These are phyloP conservation scores for Zymoseptoria ardabiliae DNA, from an alignment of 2,329 filamentous ascomycete species.

Conservation along the genomic window DNA sequence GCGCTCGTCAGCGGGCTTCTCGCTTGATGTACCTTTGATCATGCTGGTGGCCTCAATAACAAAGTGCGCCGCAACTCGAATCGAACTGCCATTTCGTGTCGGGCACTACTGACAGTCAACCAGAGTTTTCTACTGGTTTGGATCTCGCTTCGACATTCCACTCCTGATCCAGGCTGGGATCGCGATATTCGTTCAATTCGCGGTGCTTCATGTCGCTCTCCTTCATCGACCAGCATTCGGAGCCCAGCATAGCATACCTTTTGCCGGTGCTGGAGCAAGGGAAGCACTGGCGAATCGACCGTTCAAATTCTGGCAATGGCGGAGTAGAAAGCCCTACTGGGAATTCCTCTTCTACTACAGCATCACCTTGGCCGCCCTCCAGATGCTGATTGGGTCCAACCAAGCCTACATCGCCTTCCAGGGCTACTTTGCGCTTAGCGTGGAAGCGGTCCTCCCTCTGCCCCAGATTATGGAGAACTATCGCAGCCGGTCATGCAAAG, in stretches of 20 bases:
- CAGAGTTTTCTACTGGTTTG: slow-evolving; percentile 60
- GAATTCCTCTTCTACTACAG: slow-evolving; percentile 65
- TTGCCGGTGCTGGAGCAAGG: slow-evolving; percentile 46
- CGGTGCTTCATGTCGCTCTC: slow-evolving; percentile 55
- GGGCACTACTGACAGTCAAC: background rate
- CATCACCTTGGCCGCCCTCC: slow-evolving; percentile 52
- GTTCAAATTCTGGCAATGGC: slow-evolving; percentile 80
- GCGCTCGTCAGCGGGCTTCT: slow-evolving; percentile 56
- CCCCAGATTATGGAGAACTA: slow-evolving; percentile 70
- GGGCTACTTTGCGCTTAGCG: slow-evolving; percentile 66
- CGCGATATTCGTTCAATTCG: slow-evolving; percentile 52
- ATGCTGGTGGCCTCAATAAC: slow-evolving; percentile 59
- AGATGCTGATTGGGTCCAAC: slow-evolving; percentile 58
- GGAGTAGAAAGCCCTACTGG: slow-evolving; percentile 70
- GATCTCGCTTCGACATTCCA: slow-evolving; percentile 51
- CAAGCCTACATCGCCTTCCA: slow-evolving; percentile 58
- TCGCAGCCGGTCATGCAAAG: slow-evolving; percentile 62
- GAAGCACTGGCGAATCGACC: slow-evolving; percentile 48
- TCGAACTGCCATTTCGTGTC: background rate
- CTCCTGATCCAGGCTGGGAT: slow-evolving; percentile 54
- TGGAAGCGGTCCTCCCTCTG: slow-evolving; percentile 75
- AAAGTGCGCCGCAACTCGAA: slow-evolving; percentile 39
- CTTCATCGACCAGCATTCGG: slow-evolving; percentile 44
- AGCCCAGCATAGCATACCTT: slow-evolving; percentile 45
- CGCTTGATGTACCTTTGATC: slow-evolving; percentile 59